These are phyloP conservation scores for Dothiorella sarmentorum DNA, from an alignment of 2,329 filamentous ascomycete species.

Conservation along the genomic window DNA sequence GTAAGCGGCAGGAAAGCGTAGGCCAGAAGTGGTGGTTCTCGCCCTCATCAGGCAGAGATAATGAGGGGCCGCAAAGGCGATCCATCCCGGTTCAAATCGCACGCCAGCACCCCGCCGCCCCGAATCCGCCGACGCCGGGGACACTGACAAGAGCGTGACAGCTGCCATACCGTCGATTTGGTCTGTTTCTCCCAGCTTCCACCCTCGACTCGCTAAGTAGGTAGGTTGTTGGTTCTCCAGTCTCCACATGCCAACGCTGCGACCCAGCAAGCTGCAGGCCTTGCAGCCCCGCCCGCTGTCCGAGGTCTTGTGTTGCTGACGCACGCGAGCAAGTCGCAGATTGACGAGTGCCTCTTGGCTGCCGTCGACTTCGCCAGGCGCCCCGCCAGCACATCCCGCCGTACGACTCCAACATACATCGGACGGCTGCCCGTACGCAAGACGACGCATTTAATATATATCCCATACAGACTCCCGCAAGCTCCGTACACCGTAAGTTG, in stretches of 20 bases:
- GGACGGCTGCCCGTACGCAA: not conserved
- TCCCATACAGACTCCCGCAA: not conserved
- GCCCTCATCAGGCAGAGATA: slow-evolving; percentile 1
- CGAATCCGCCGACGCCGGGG: not conserved
- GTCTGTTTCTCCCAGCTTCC: slow-evolving; percentile 1
- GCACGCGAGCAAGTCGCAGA: not conserved
- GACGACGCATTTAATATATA: not conserved
- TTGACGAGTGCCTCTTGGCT: slow-evolving; percentile 1
- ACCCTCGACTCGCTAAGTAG: not conserved
- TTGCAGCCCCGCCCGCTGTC: not conserved
- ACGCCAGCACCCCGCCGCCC: slow-evolving; percentile 1
- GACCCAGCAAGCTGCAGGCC: not conserved
- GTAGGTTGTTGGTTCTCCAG: too few species aligned
- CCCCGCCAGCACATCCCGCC: slow-evolving; percentile 2
- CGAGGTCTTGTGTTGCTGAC: not conserved
- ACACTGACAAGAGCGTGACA: not conserved
- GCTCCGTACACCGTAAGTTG: not conserved
- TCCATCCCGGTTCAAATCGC: slow-evolving; percentile 9
- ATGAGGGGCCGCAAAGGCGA: slow-evolving; percentile 10
- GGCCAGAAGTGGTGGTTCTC: slow-evolving; percentile 4
- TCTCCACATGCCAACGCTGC: not conserved
- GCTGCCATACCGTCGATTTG: not conserved
- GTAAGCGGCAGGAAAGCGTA: not conserved
- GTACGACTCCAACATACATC: slow-evolving; percentile 6
- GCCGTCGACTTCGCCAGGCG: not conserved